Conservation (phyloP, 306 rosid genomes). For the Hippophae tibetana region DNA sequence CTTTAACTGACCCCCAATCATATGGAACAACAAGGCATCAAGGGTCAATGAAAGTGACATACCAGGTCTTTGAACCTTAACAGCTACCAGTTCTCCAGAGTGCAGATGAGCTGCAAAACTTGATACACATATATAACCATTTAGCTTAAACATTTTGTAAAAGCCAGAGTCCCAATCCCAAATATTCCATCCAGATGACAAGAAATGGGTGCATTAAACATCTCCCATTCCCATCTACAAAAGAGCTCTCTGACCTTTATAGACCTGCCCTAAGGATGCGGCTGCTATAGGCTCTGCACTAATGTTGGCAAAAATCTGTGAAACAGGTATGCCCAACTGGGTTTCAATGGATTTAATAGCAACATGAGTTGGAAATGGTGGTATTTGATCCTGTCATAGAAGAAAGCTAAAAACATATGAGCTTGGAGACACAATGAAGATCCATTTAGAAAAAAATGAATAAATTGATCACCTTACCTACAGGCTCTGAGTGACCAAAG, state of each 20-base stretch:
- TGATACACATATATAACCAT: slow-evolving; percentile 56
- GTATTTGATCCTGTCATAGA: slow-evolving; percentile 70
- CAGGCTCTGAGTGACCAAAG: slow-evolving; percentile 12
- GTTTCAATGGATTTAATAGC: slow-evolving; percentile 76
- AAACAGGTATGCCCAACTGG: slow-evolving; percentile 58
- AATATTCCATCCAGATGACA: too few relatives aligned
- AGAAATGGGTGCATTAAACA: not conserved
- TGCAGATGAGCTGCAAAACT: slow-evolving; percentile 98
- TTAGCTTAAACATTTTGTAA: slow-evolving; percentile 34
- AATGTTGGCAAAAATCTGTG: slow-evolving; percentile 63
- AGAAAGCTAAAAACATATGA: slow-evolving; percentile 9
- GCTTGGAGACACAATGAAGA: not conserved
- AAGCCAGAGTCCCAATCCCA: slow-evolving; percentile 14
- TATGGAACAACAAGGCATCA: slow-evolving; percentile 89
- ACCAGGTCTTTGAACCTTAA: slow-evolving; percentile 96
- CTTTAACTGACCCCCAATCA: slow-evolving; percentile 90
- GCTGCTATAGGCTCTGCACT: slow-evolving; percentile 82
- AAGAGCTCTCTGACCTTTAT: slow-evolving; percentile 57
- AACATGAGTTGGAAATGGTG: slow-evolving; percentile 71
- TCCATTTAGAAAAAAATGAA: not conserved
- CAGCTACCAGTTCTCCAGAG: slow-evolving; percentile 93
- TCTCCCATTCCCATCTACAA: not conserved
- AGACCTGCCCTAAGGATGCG: slow-evolving; percentile 95
- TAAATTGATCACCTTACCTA: not conserved
- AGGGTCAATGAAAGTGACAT: slow-evolving; percentile 87